These are phyloP conservation scores for Globisporangium sylvaticum DNA, from an alignment of 352 stramenopile genomes.

Conservation along the genomic window DNA sequence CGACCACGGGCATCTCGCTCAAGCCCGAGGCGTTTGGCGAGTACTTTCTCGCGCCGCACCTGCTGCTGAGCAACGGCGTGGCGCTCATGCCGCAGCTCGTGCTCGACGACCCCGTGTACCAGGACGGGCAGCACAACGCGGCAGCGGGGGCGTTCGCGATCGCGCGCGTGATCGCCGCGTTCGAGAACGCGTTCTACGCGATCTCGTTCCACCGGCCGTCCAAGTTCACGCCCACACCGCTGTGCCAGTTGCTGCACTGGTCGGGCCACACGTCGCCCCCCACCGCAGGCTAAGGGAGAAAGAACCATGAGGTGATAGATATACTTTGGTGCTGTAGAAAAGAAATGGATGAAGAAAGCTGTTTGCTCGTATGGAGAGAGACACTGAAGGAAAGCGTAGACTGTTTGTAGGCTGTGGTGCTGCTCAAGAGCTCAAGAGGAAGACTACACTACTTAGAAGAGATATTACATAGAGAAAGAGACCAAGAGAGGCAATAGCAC, in stretches of 20 bases:
- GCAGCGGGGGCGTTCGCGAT: slow-evolving; percentile 74
- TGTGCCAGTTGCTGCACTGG: slow-evolving; percentile 79
- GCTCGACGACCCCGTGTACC: slow-evolving; percentile 79
- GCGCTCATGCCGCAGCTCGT: slow-evolving; percentile 73
- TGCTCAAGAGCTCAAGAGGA: background rate
- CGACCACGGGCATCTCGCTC: slow-evolving; percentile 75
- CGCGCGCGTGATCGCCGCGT: slow-evolving; percentile 67
- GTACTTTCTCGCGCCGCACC: slow-evolving; percentile 57
- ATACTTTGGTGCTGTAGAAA: background rate
- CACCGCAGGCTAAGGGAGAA: slow-evolving; percentile 6
- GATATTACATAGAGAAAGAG: slow-evolving; percentile 3
- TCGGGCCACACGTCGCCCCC: slow-evolving; percentile 39
- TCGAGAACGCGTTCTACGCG: slow-evolving; percentile 82
- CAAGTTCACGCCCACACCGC: slow-evolving; percentile 74
- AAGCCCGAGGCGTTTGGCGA: slow-evolving; percentile 74
- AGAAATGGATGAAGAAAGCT: background rate
- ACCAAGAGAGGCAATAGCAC: background rate
- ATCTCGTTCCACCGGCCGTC: slow-evolving; percentile 68
- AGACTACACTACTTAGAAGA: slow-evolving; percentile 1
- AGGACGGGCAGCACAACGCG: slow-evolving; percentile 73
- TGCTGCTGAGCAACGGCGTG: slow-evolving; percentile 34
- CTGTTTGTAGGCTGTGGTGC: background rate
- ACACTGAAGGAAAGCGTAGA: background rate
- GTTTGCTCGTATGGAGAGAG: background rate
- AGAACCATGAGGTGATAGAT: background rate